These are phyloP conservation scores for Mucor indicus DNA, from an alignment of 371 early-diverging fungal genomes.

Conservation along the genomic window DNA sequence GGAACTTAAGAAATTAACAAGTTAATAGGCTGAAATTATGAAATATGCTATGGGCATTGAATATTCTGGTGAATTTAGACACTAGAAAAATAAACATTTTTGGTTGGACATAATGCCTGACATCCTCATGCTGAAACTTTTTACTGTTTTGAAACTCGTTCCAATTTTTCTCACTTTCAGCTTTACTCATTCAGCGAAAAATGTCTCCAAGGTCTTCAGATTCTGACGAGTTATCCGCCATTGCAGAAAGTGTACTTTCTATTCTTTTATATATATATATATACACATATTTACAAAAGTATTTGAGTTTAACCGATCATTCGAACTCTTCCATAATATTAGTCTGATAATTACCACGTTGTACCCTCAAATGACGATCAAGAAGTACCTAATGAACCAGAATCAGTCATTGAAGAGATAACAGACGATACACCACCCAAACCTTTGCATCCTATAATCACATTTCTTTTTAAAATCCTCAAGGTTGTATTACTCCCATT, in stretches of 20 bases:
- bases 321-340: too few species aligned
- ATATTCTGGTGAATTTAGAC: slow-evolving; percentile 19
- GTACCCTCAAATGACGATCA: slow-evolving; percentile 10
- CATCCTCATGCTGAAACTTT: too few species aligned
- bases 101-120: too few species aligned
- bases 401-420: background rate
- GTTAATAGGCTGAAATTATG: slow-evolving; percentile 54
- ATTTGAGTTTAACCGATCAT: too few species aligned
- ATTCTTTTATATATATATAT: too few species aligned
- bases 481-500: slow-evolving; percentile 8
- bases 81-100: background rate
- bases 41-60: slow-evolving; percentile 65
- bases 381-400: background rate
- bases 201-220: too few species aligned
- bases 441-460: slow-evolving; percentile 1
- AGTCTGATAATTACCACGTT: slow-evolving; percentile 15
- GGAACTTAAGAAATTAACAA: background rate
- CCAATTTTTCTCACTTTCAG: background rate
- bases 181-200: background rate
- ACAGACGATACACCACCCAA: background rate
- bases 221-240: background rate
- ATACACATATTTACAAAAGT: too few species aligned
- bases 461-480: background rate
- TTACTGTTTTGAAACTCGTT: background rate
- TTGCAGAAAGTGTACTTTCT: background rate